phyloP scores from a whole-genome alignment of 345 rosid species.

The Arabidopsis arenosa region DNA sequence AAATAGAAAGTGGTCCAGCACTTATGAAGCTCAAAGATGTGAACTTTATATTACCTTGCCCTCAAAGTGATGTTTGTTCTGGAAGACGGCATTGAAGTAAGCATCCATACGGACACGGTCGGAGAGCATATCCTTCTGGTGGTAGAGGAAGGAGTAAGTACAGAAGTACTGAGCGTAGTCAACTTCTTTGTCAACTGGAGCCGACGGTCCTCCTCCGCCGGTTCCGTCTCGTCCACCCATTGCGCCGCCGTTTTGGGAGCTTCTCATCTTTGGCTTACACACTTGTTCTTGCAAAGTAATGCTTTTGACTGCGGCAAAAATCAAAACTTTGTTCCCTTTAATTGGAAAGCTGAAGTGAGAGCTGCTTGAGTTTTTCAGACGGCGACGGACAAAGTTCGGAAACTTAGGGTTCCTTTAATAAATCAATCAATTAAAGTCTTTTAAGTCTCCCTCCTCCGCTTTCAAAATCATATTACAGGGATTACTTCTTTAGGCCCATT shows the following conservation, averaged over 20 bases:
- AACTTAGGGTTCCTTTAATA: constrained; percentile 21
- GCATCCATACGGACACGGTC: constrained; percentile 99
- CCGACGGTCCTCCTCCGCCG: constrained; percentile 46
- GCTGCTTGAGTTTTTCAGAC: constrained; percentile 10
- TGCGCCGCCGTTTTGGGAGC: constrained; percentile 55
- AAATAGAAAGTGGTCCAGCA: neutral
- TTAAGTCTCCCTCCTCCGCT: constrained; percentile 8
- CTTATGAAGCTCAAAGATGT: neutral
- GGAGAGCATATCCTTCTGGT: constrained; percentile 98
- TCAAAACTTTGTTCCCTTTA: neutral
- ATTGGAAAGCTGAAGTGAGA: neutral
- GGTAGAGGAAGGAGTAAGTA: constrained; percentile 84
- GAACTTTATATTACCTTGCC: constrained; percentile 67
- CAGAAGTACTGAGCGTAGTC: constrained; percentile 94
- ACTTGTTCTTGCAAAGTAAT: neutral
- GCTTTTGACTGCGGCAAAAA: neutral
- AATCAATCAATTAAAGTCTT: constrained; percentile 6
- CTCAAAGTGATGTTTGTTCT: constrained; percentile 76
- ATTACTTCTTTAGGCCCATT: neutral
- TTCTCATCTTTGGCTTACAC: constrained; percentile 52
- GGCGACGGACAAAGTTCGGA: constrained; percentile 22
- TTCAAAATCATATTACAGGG: constrained; percentile 3
- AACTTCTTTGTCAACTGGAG: constrained; percentile 78
- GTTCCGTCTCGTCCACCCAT: constrained; percentile 44
- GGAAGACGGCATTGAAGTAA: constrained; percentile 72